Evolutionary conservation across 2,329 filamentous ascomycete genomes (phyloP).

Genomic region (Calonectria henricotiae): DNA sequence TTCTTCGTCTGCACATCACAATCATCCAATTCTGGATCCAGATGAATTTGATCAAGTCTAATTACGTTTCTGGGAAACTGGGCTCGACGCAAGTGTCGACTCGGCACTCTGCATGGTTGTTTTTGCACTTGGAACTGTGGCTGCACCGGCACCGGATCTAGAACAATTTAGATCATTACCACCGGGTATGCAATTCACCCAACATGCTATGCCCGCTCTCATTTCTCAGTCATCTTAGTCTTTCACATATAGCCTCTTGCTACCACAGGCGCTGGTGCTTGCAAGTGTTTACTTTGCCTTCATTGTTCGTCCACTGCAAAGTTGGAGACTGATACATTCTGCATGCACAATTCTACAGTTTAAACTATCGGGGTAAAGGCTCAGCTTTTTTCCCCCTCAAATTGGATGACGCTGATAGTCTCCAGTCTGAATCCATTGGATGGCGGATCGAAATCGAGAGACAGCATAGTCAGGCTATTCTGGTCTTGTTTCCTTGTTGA

Average conservation of each 20-base stretch:
- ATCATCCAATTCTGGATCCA: slow-evolving; percentile 53
- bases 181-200: slow-evolving; percentile 55
- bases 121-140: slow-evolving; percentile 51
- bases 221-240: slow-evolving; percentile 53
- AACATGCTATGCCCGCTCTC: slow-evolving; percentile 53
- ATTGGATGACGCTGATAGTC: not conserved
- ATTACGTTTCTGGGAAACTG: slow-evolving; percentile 44
- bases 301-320: slow-evolving; percentile 55
- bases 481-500: slow-evolving; percentile 57
- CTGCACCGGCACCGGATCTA: slow-evolving; percentile 43
- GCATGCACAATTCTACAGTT: slow-evolving; percentile 55
- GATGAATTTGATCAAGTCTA: slow-evolving; percentile 51
- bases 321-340: slow-evolving; percentile 56
- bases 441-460: slow-evolving; percentile 41
- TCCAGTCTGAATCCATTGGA: slow-evolving; percentile 40
- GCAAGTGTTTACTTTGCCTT: slow-evolving; percentile 57
- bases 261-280: slow-evolving; percentile 54
- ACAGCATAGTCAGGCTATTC: slow-evolving; percentile 50
- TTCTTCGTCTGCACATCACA: slow-evolving; percentile 50
- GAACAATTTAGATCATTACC: slow-evolving; percentile 44
- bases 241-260: slow-evolving; percentile 50
- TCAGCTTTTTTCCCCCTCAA: no score
- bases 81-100: slow-evolving; percentile 48
- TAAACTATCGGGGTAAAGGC: slow-evolving; percentile 43
- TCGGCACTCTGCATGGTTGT: slow-evolving; percentile 55